Percentiles rank a stretch among this genome's conserved stretches.
Evolutionary conservation across 805 yeast genomes (phyloP).

Genomic region (Teunomyces tritomae): DNA sequence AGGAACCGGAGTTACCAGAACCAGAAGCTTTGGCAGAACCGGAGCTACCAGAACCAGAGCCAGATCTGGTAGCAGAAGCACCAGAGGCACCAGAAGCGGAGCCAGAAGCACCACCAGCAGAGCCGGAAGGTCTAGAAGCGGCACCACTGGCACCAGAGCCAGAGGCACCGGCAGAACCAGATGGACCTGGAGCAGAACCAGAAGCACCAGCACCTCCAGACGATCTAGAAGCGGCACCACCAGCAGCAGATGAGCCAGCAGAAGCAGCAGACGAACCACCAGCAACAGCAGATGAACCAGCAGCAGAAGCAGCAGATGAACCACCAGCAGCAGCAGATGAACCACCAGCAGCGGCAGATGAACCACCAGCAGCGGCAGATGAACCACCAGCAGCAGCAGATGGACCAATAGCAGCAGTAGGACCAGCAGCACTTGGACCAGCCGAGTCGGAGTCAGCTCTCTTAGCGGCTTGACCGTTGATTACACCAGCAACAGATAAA

Average conservation of each 20-base stretch:
- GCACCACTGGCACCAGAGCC: constrained; percentile 4
- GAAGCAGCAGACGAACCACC: constrained; percentile 5
- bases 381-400: constrained; percentile 6
- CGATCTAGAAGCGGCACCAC: constrained; percentile 2
- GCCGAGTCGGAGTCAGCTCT: constrained; percentile 2
- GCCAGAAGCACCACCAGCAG: constrained; percentile 1
- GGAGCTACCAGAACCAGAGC: background rate
- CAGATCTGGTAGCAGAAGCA: constrained; percentile 6
- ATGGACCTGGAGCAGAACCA: background rate
- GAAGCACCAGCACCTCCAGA: constrained; percentile 1
- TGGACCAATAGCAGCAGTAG: constrained; percentile 6
- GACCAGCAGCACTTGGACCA: constrained; percentile 6
- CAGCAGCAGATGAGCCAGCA: constrained; percentile 1
- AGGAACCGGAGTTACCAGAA: constrained; percentile 2
- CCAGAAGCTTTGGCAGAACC: constrained; percentile 5
- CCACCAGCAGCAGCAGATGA: constrained; percentile 6
- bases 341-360: constrained; percentile 4
- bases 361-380: constrained; percentile 6
- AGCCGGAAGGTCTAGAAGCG: too few relatives aligned
- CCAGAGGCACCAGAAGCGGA: constrained; percentile 8
- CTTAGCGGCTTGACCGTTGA: constrained; percentile 7
- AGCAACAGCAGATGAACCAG: constrained; percentile 4
- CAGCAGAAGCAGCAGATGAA: constrained; percentile 5
- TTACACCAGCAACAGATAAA: constrained; percentile 13
- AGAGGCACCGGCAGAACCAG: constrained; percentile 4